phyloP scores from a whole-genome alignment of 2,329 filamentous ascomycete species.

The Xylariaceae sp. region DNA sequence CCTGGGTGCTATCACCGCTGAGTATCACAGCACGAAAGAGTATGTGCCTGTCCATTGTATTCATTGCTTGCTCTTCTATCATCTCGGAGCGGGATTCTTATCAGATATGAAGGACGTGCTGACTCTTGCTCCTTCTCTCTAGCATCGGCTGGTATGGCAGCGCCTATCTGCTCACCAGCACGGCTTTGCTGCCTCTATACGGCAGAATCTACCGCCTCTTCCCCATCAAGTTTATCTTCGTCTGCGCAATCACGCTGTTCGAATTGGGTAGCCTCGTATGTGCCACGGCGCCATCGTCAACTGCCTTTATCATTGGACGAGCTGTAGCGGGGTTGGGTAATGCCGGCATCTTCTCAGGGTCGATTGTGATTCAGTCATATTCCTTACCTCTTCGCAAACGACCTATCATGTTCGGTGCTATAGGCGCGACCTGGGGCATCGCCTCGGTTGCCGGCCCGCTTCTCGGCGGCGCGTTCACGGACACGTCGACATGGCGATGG shows the following conservation, averaged over 20 bases:
- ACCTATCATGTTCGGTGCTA: constrained; percentile 33
- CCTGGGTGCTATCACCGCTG: constrained; percentile 25
- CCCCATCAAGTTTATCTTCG: constrained; percentile 32
- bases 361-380: constrained; percentile 32
- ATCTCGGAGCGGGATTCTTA: neutral
- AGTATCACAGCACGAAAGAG: constrained; percentile 1
- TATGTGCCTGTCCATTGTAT: neutral
- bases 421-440: constrained; percentile 34
- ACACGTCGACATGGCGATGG: constrained; percentile 35
- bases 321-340: constrained; percentile 37
- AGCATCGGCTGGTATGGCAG: constrained; percentile 32
- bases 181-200: constrained; percentile 36
- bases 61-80: neutral
- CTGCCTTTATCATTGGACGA: constrained; percentile 37
- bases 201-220: constrained; percentile 37
- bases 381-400: constrained; percentile 33
- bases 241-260: constrained; percentile 32
- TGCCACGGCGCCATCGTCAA: constrained; percentile 35
- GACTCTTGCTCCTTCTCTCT: neutral
- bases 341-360: constrained; percentile 36
- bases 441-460: constrained; percentile 34
- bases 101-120: neutral
- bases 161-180: constrained; percentile 34
- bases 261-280: constrained; percentile 37
- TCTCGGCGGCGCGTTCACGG: constrained; percentile 36